Evolutionary conservation across 176 grass and related monocot species (phyloP).

Genomic region (Musa troglodytarum): DNA sequence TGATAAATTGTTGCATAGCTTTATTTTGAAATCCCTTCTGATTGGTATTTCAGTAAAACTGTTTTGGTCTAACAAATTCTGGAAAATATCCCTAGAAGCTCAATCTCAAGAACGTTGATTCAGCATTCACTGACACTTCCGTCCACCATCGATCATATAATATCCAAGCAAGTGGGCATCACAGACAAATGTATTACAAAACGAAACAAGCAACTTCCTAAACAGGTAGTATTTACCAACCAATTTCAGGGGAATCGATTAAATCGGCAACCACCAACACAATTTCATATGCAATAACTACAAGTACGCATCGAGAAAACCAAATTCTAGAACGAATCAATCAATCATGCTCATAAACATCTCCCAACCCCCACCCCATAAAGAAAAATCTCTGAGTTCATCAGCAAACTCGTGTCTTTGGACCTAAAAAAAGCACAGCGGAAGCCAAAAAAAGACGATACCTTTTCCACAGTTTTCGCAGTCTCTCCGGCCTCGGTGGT

Average conservation of each 20-base stretch:
- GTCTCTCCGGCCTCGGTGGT: constrained; percentile 14
- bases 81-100: too few species aligned
- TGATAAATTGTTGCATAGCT: too few species aligned
- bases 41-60: too few species aligned
- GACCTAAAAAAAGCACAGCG: background rate
- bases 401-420: background rate
- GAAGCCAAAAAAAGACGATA: background rate
- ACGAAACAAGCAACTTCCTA: background rate
- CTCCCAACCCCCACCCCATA: background rate
- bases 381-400: background rate
- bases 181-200: too few species aligned
- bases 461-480: constrained; percentile 3
- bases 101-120: too few species aligned
- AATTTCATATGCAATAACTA: background rate
- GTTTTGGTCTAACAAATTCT: too few species aligned
- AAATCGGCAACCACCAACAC: background rate
- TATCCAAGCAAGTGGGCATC: too few species aligned
- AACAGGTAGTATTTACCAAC: background rate
- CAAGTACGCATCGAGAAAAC: background rate
- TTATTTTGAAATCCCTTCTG: too few species aligned
- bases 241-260: background rate
- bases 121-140: too few species aligned
- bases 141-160: too few species aligned
- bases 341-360: background rate
- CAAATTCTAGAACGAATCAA: background rate